Evolutionary conservation across 1,284 basidiomycete species (phyloP).

Genomic region (Melampsora abietis-canadensis): DNA sequence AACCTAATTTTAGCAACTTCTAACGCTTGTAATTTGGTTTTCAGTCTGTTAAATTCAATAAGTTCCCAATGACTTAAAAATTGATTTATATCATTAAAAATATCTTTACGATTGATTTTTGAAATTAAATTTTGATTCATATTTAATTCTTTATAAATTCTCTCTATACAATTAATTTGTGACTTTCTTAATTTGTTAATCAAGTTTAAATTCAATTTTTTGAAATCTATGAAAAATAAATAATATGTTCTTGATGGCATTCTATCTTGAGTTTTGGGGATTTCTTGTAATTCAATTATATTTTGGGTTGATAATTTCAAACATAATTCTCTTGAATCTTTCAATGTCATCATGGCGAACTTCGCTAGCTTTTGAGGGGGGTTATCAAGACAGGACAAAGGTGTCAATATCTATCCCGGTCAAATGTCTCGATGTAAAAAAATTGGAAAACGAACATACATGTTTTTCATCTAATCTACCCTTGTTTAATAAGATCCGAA

Average conservation of each 20-base stretch:
- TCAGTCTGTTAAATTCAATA: conserved; percentile 20
- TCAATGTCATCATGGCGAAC: conserved; percentile 38
- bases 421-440: neutral
- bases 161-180: conserved; percentile 13
- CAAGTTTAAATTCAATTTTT: conserved; percentile 26
- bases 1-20: conserved; percentile 31
- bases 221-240: conserved; percentile 36
- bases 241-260: conserved; percentile 29
- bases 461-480: conserved; percentile 38
- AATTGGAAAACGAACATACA: neutral
- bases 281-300: conserved; percentile 35
- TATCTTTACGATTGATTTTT: conserved; percentile 26
- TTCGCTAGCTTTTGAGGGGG: conserved; percentile 3
- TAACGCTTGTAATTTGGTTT: conserved; percentile 14
- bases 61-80: conserved; percentile 19
- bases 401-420: neutral
- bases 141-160: conserved; percentile 27
- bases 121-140: conserved; percentile 10
- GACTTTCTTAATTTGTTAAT: conserved; percentile 30
- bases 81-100: conserved; percentile 3
- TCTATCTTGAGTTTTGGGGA: conserved; percentile 36
- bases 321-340: conserved; percentile 35
- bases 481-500: conserved; percentile 26
- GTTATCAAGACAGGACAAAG: neutral
- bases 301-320: conserved; percentile 24